These are phyloP conservation scores for Ogataea angusta DNA, from an alignment of 805 yeast species.

Conservation along the genomic window DNA sequence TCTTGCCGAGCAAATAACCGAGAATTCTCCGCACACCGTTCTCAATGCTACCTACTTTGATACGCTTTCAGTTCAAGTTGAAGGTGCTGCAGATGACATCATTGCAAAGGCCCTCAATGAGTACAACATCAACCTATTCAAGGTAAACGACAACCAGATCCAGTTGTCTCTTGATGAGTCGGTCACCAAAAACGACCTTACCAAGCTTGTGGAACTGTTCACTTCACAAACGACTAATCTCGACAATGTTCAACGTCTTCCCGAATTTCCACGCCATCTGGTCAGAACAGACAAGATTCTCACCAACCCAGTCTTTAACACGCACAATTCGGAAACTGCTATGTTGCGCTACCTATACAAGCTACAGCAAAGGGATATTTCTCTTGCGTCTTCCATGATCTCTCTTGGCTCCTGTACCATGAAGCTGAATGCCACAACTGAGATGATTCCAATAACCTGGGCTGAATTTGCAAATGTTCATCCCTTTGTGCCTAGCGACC, in stretches of 20 bases:
- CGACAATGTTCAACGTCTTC: slow-evolving; percentile 34
- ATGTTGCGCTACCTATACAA: slow-evolving; percentile 87
- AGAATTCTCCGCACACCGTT: slow-evolving; percentile 44
- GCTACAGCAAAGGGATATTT: slow-evolving; percentile 83
- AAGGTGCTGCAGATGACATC: slow-evolving; percentile 54
- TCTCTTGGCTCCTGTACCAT: slow-evolving; percentile 97
- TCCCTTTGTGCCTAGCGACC: slow-evolving; percentile 88
- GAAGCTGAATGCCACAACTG: slow-evolving; percentile 94
- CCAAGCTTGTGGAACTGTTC: slow-evolving; percentile 56
- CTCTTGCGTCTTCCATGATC: slow-evolving; percentile 94
- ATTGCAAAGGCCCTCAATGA: slow-evolving; percentile 53
- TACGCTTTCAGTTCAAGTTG: slow-evolving; percentile 67
- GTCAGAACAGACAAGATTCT: slow-evolving; percentile 59
- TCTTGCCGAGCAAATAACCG: slow-evolving; percentile 57
- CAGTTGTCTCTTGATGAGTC: slow-evolving; percentile 93
- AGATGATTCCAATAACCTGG: slow-evolving; percentile 92
- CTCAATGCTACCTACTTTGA: slow-evolving; percentile 75
- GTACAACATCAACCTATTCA: slow-evolving; percentile 73
- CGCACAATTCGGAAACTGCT: slow-evolving; percentile 91
- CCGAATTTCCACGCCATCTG: slow-evolving; percentile 47
- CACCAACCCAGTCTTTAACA: slow-evolving; percentile 74
- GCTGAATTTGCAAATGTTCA: slow-evolving; percentile 87
- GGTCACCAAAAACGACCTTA: slow-evolving; percentile 59
- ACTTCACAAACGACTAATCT: slow-evolving; percentile 35
- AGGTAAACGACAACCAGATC: slow-evolving; percentile 56